Base-by-base conservation (phyloP, 148 eudicot species). In the Oxyria digyna region DNA sequence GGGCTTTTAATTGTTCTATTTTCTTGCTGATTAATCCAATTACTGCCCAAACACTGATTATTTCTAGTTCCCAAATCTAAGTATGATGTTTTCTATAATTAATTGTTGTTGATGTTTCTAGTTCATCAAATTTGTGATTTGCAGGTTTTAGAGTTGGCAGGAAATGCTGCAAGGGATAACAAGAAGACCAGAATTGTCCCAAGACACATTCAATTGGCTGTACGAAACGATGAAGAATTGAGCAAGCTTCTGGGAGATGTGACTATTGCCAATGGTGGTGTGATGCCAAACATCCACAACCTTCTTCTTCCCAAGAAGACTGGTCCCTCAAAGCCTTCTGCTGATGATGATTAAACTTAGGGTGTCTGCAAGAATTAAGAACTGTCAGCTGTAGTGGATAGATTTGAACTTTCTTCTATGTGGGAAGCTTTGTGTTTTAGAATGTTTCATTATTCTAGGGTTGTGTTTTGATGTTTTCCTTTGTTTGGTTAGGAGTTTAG, bases 201-300 rank as follows among this genome's bases (percentile, higher is more conserved):
- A 1, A 80, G 96, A 42, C 96, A 90, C 78, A 87, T 90, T 20
- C 96, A 87, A 15, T 71, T 90, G 69, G 96, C 96, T 0, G 96
- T 90, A 27, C 76, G 96, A 72, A 90, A 90, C 33, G 96, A 90
- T 4, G 96, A 90, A 23, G 96, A 87, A 72, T 74, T 90, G 17
- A 90, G 96, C 80, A 90, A 90, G 78, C 78, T 90, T 52, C 90
- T 90, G 4, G 96, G 96, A 0, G 90, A 87, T 33, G 96, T 90
- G 14, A 90, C 96, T 0, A 90, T 90, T 54, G 96, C 96, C 0
- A 87, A 87, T 50, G 96, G 96, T 23, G 96, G 96, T 74, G 96
- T 89, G 27, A 89, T 89, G 92, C 96, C 96, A 3, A 89, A 90
- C 79, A 90, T 90, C 49, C 96, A 90, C 81, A 87, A 85, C 72